Conservation (phyloP, 768 basidiomycete species). For the Tylopilus cervinicoccineus region DNA sequence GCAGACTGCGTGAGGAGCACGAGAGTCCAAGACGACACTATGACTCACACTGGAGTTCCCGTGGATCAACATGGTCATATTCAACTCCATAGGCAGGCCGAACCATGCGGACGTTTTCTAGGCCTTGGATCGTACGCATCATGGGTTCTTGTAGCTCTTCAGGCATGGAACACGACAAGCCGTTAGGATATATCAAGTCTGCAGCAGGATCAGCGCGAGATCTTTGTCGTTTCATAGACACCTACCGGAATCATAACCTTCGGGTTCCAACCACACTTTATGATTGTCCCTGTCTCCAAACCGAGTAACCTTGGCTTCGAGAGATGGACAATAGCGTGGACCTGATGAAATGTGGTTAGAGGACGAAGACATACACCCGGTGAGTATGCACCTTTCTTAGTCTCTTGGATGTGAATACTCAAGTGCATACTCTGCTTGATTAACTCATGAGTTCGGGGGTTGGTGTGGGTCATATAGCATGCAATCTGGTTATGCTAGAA, state of each 20-base stretch:
- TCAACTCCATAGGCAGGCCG: slow-evolving; percentile 90
- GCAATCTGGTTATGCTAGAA: slow-evolving; percentile 66
- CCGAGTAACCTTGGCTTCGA: slow-evolving; percentile 82
- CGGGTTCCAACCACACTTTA: slow-evolving; percentile 86
- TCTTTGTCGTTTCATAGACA: background rate
- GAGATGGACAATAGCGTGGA: slow-evolving; percentile 87
- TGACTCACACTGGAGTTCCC: slow-evolving; percentile 67
- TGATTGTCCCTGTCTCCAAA: slow-evolving; percentile 72
- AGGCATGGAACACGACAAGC: slow-evolving; percentile 83
- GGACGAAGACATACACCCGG: background rate
- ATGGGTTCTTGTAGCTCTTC: slow-evolving; percentile 81
- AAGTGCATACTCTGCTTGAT: slow-evolving; percentile 71
- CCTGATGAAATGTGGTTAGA: slow-evolving; percentile 39
- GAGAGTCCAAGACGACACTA: background rate
- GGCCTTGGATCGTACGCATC: slow-evolving; percentile 79
- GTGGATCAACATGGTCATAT: slow-evolving; percentile 86
- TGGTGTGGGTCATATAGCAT: slow-evolving; percentile 75
- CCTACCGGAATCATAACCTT: slow-evolving; percentile 83
- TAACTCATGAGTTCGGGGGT: slow-evolving; percentile 66
- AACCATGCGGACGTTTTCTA: slow-evolving; percentile 82
- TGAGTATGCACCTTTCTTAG: slow-evolving; percentile 63
- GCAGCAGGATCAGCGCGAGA: background rate
- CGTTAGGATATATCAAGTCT: slow-evolving; percentile 90
- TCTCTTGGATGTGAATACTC: slow-evolving; percentile 85
- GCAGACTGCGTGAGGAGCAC: background rate